These are phyloP conservation scores for Mycosphaerella sp. DNA, from an alignment of 2,329 filamentous ascomycete species.

Conservation along the genomic window DNA sequence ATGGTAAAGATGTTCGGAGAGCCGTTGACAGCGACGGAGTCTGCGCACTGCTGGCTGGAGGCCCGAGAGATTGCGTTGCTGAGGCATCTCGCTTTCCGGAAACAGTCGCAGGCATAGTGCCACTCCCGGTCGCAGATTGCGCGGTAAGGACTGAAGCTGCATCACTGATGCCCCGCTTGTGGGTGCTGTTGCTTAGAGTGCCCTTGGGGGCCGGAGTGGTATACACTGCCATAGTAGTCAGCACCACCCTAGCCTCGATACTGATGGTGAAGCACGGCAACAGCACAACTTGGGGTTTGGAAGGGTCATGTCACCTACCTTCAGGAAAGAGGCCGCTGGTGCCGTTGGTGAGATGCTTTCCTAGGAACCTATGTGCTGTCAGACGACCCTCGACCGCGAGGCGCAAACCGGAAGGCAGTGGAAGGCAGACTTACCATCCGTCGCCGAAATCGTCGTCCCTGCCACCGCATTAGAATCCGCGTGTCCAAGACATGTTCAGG, in stretches of 20 bases:
- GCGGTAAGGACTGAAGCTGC: slow-evolving; percentile 15
- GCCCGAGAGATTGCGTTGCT: slow-evolving; percentile 13
- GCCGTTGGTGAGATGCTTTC: slow-evolving; percentile 65
- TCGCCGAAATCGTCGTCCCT: slow-evolving; percentile 79
- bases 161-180: slow-evolving; percentile 14
- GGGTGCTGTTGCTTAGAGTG: slow-evolving; percentile 24
- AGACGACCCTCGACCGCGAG: slow-evolving; percentile 1
- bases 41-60: slow-evolving; percentile 9
- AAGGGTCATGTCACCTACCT: slow-evolving; percentile 45
- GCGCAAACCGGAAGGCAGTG: slow-evolving; percentile 3
- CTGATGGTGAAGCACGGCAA: not conserved
- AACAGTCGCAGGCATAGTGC: slow-evolving; percentile 11
- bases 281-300: not conserved
- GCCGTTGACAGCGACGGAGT: slow-evolving; percentile 17
- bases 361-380: slow-evolving; percentile 55
- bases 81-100: slow-evolving; percentile 7
- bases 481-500: not conserved
- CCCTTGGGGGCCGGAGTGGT: slow-evolving; percentile 36
- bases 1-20: slow-evolving; percentile 22
- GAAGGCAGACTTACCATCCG: slow-evolving; percentile 41
- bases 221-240: slow-evolving; percentile 32
- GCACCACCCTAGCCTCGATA: not conserved
- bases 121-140: slow-evolving; percentile 14
- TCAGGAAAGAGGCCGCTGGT: slow-evolving; percentile 76
- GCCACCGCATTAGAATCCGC: slow-evolving; percentile 4